Evolutionary conservation across 257 asterid genomes (phyloP).

Genomic region (Fraxinus cuspidata): DNA sequence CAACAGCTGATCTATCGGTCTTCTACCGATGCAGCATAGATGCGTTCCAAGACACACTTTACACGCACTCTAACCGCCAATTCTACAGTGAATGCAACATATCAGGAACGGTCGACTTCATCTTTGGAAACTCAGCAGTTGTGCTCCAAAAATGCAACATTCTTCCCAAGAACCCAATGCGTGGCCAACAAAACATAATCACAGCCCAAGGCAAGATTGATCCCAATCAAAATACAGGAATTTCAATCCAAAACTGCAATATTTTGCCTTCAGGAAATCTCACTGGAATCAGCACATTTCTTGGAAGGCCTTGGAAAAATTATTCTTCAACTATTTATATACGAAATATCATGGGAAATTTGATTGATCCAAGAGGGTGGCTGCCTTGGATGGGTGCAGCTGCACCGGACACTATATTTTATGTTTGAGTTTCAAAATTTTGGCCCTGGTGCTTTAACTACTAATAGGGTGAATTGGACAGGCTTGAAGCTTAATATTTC

Average conservation of each 20-base stretch:
- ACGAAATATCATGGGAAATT: slow-evolving; percentile 16
- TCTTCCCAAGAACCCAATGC: slow-evolving; percentile 36
- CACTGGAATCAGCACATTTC: slow-evolving; percentile 21
- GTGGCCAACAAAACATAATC: slow-evolving; percentile 48
- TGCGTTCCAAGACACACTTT: slow-evolving; percentile 58
- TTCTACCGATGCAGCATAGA: slow-evolving; percentile 48
- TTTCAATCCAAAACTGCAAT: slow-evolving; percentile 35
- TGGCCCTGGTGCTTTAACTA: slow-evolving; percentile 33
- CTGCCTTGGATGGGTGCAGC: slow-evolving; percentile 29
- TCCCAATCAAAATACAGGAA: slow-evolving; percentile 48
- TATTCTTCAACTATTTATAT: slow-evolving; percentile 32
- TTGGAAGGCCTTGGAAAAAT: slow-evolving; percentile 48
- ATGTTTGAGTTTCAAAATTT: slow-evolving; percentile 31
- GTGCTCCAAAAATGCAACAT: slow-evolving; percentile 58
- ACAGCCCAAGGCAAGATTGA: slow-evolving; percentile 52
- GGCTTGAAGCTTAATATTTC: slow-evolving; percentile 30
- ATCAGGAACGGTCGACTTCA: slow-evolving; percentile 59
- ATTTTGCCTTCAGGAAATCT: slow-evolving; percentile 24
- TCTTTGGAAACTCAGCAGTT: slow-evolving; percentile 53
- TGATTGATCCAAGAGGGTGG: slow-evolving; percentile 44
- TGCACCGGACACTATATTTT: slow-evolving; percentile 37
- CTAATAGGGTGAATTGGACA: slow-evolving; percentile 33
- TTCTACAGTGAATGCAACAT: slow-evolving; percentile 53
- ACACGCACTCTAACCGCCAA: slow-evolving; percentile 47
- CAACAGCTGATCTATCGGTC: slow-evolving; percentile 40